Evolutionary conservation across 805 yeast species (phyloP).

Genomic region (Kuraishia hungarica): DNA sequence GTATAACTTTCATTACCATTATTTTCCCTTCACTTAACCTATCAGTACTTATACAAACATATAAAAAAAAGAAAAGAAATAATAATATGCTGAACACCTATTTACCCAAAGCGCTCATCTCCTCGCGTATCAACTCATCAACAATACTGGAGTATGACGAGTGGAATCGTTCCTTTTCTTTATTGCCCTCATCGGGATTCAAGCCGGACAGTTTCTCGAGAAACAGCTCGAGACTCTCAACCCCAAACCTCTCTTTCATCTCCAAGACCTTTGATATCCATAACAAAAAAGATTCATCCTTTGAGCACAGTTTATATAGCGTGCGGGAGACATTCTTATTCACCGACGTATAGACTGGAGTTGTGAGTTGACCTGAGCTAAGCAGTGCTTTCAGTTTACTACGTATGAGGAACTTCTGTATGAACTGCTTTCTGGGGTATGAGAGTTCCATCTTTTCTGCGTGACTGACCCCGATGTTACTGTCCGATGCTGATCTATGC

Average conservation of each 20-base stretch:
- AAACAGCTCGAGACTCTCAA: constrained; percentile 8
- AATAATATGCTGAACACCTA: neutral
- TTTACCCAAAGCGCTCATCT: constrained; percentile 3
- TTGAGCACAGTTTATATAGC: constrained; percentile 31
- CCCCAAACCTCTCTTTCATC: constrained; percentile 19
- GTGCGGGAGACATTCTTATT: constrained; percentile 56
- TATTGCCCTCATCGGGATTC: neutral
- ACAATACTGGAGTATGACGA: constrained; percentile 2
- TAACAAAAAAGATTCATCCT: constrained; percentile 9
- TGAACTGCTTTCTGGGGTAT: constrained; percentile 29
- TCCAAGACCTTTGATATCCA: constrained; percentile 20
- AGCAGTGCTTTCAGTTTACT: constrained; percentile 41
- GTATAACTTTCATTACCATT: neutral
- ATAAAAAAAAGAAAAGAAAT: no score
- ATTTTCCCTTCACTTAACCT: neutral
- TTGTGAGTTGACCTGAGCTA: constrained; percentile 21
- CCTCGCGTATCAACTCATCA: constrained; percentile 9
- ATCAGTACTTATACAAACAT: no score
- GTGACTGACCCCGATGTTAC: neutral
- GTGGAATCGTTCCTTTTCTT: neutral
- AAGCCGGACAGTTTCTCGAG: neutral
- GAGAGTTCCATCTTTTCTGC: neutral
- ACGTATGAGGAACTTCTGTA: constrained; percentile 51
- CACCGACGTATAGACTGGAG: constrained; percentile 39
- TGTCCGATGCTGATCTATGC: neutral